Percentiles rank a stretch among this genome's conserved stretches.
phyloP scores from a whole-genome alignment of 2,329 filamentous ascomycete species.

The Cercospora sp. region DNA sequence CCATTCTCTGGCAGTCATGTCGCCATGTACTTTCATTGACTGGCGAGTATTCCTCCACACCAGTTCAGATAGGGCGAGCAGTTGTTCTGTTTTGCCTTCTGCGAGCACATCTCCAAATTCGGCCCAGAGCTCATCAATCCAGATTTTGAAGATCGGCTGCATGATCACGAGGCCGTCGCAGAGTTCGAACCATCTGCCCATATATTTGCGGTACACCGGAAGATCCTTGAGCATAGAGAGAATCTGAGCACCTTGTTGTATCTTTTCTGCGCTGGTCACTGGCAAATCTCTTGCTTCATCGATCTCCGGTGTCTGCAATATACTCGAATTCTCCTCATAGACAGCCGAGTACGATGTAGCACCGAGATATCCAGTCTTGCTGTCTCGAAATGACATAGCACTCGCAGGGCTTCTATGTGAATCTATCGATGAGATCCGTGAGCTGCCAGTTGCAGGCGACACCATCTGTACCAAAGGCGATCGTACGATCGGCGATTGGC shows the following conservation, averaged over 20 bases:
- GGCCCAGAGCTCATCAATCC: conserved; percentile 41
- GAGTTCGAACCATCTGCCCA: conserved; percentile 36
- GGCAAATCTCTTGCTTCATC: conserved; percentile 31
- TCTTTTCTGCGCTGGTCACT: conserved; percentile 34
- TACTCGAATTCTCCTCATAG: conserved; percentile 37
- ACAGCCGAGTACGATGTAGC: conserved; percentile 38
- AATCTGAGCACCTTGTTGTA: conserved; percentile 38
- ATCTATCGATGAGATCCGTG: conserved; percentile 23
- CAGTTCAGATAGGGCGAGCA: conserved; percentile 43
- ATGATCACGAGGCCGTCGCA: conserved; percentile 39
- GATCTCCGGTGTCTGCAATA: conserved; percentile 29
- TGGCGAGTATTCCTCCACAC: conserved; percentile 47
- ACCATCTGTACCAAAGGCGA: conserved; percentile 17
- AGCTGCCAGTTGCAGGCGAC: conserved; percentile 19
- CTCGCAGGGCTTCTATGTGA: conserved; percentile 28
- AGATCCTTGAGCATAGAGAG: conserved; percentile 37
- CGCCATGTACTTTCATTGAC: conserved; percentile 40
- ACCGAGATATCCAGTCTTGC: conserved; percentile 37
- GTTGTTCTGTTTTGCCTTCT: conserved; percentile 35
- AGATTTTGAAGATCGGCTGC: conserved; percentile 37
- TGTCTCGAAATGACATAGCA: conserved; percentile 32
- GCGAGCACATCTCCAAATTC: conserved; percentile 34
- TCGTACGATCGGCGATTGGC: conserved; percentile 10
- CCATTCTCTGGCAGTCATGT: conserved; percentile 44
- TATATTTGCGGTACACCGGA: conserved; percentile 35